Evolutionary conservation across 345 rosid species (phyloP), one percentile per base, ranked within the genome.

Genomic region (Atalantia buxifolia): DNA sequence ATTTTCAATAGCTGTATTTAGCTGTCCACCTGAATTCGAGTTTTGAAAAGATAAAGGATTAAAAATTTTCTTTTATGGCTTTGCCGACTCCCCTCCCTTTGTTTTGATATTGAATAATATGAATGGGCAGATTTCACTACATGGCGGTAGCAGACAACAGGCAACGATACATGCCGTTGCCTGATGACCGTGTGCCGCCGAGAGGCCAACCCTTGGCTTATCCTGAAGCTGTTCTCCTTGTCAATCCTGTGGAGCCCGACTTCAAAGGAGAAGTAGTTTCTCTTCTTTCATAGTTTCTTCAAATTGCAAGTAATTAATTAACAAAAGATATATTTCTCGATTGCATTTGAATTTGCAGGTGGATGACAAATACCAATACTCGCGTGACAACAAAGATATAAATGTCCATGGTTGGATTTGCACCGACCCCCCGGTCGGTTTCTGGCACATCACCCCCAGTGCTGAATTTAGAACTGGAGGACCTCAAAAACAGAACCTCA

Each of bases 391-490:
- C 85, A 88, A 87, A 83, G 92, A 93, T 74, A 88, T 85, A 33
- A 69, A 66, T 50, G 93, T 93, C 36, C 99, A 95, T 69, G 99
- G 99, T 9, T 95, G 99, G 98, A 87, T 95, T 62, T 88, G 87
- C 82, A 84, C 83, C 2, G 86, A 89, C 35, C 90, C 95, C 8
- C 79, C 89, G 0, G 90, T 90, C 4, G 99, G 99, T 24, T 93
- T 93, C 84, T 95, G 98, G 99, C 90, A 88, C 84, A 91, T 95
- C 75, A 95, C 95, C 25, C 99, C 99, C 53, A 92, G 93, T 83
- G 76, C 86, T 63, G 99, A 93, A 90, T 95, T 90, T 80, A 88
- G 90, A 40, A 83, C 98, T 0, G 98, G 93, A 70, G 99, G 98
- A 31, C 94, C 97, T 0, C 83, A 84, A 30, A 95, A 95, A 70